These are phyloP conservation scores for Aspergillus novofumigatus DNA, from an alignment of 2,329 filamentous ascomycete genomes.

Conservation along the genomic window DNA sequence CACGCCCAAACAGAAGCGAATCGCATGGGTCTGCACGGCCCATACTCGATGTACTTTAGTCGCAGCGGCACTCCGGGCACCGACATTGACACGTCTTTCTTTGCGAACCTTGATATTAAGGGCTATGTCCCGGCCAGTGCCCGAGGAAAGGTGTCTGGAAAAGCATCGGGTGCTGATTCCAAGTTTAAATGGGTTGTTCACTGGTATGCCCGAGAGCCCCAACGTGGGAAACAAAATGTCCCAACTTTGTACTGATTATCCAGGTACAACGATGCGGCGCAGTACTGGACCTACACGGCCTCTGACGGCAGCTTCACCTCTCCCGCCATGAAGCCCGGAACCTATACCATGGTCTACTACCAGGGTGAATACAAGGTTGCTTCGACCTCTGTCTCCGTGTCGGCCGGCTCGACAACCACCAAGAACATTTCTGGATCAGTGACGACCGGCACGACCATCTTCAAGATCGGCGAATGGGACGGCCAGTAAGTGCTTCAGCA, in stretches of 20 bases:
- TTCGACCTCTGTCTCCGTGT: conserved; percentile 47
- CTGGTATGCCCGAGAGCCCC: conserved; percentile 42
- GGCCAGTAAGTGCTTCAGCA: conserved; percentile 42
- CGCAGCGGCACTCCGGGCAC: conserved; percentile 53
- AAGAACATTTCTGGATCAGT: conserved; percentile 50
- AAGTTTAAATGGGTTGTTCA: conserved; percentile 57
- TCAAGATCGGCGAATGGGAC: conserved; percentile 63
- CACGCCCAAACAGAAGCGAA: conserved; percentile 60
- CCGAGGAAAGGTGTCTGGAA: conserved; percentile 59
- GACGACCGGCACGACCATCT: conserved; percentile 52
- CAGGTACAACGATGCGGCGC: conserved; percentile 54
- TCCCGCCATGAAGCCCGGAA: conserved; percentile 63
- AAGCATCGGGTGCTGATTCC: conserved; percentile 53
- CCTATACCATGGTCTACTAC: conserved; percentile 65
- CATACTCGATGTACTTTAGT: conserved; percentile 60
- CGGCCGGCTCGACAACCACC: conserved; percentile 46
- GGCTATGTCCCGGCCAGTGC: conserved; percentile 55
- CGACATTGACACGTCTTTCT: conserved; percentile 55
- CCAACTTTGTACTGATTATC: not conserved
- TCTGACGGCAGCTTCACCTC: conserved; percentile 57
- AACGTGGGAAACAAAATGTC: too few species aligned
- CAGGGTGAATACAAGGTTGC: conserved; percentile 56
- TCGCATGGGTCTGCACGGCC: conserved; percentile 62
- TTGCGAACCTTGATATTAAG: conserved; percentile 53
- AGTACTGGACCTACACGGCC: conserved; percentile 61